These are phyloP conservation scores for Oenanthe javanica DNA, from an alignment of 140 eudicot genomes.

Conservation along the genomic window DNA sequence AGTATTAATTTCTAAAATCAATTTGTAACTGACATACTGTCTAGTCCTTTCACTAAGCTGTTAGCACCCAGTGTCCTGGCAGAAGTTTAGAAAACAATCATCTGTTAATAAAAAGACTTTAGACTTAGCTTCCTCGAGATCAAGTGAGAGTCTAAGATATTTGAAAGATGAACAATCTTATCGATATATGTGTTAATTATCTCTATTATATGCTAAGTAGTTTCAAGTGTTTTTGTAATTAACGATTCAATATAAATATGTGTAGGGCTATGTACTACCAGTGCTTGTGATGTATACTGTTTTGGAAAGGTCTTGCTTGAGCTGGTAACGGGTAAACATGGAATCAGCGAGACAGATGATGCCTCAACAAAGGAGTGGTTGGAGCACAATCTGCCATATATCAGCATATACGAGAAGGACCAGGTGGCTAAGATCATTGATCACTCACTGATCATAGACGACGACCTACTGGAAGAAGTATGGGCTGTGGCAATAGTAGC, in stretches of 20 bases:
- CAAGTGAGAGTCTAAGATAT: neutral
- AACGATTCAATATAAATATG: slow-evolving; percentile 7
- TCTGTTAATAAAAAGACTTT: neutral
- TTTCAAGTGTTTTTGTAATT: neutral
- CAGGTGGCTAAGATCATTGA: slow-evolving; percentile 52
- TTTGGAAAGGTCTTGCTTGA: slow-evolving; percentile 81
- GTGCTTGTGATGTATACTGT: slow-evolving; percentile 79
- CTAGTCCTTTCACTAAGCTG: neutral
- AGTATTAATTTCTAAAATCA: neutral
- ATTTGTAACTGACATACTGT: neutral
- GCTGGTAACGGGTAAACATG: slow-evolving; percentile 75
- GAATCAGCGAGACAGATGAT: slow-evolving; percentile 49
- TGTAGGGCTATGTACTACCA: slow-evolving; percentile 46
- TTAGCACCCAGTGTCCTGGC: neutral
- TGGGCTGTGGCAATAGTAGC: slow-evolving; percentile 95
- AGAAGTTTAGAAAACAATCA: neutral
- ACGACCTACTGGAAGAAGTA: slow-evolving; percentile 75
- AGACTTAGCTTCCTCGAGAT: neutral
- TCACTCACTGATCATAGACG: slow-evolving; percentile 67
- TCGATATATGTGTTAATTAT: neutral
- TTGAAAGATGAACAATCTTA: neutral
- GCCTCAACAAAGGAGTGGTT: slow-evolving; percentile 46
- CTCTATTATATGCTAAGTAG: neutral
- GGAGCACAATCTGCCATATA: slow-evolving; percentile 39
- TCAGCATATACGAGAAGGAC: slow-evolving; percentile 65